Evolutionary conservation across 495 filamentous ascomycete genomes (phyloP), one percentile per base, ranked within the genome.

Genomic region (Bryoglossum gracile): DNA sequence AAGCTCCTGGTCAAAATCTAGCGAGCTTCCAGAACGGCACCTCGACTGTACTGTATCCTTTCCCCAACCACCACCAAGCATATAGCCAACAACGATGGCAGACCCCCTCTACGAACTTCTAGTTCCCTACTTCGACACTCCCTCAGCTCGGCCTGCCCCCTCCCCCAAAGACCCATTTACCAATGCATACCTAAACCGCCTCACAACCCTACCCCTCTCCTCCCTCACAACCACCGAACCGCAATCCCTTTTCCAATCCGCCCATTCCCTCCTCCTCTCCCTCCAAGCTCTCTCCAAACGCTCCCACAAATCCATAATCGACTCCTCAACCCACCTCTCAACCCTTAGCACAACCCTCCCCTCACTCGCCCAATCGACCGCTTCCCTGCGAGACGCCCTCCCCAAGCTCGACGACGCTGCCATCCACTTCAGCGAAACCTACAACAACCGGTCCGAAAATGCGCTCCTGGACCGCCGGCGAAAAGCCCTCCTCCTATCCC

Each of bases 231-330:
- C 78, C 28, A 78, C 77, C 24, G 94, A 99, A 59, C 82, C 83
- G 6, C 82, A 89, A 47, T 85, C 86, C 0, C 75, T 97, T 35
- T 65, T 81, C 1, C 87, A 95, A 55, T 76, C 85, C 37, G 82
- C 83, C 5, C 88, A 96, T 51, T 85, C 84, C 0, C 80, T 84
- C n/a, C 76, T 87, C 9, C 77, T 92, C 25, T 94, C 89, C 9
- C 76, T 97, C 1, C 92, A 99, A 59, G 76, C 82, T 0, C 77
- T 97, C 42, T 91, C 89, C 23, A 89, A 92, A 52, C 86, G 87
- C 52, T 96, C 92, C n/a, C 84, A 97, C 62, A 84, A 86, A 57
- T 70, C 86, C 32, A 81, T 97, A 51, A 87, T 97, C 55, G 72
- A 77, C 28, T 92, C 91, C 11, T 78, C 89, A 17, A 73, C 80